Evolutionary conservation across 352 stramenopile genomes (phyloP), one percentile per base, ranked within the genome.

Genomic region (Phytophthora sp.): DNA sequence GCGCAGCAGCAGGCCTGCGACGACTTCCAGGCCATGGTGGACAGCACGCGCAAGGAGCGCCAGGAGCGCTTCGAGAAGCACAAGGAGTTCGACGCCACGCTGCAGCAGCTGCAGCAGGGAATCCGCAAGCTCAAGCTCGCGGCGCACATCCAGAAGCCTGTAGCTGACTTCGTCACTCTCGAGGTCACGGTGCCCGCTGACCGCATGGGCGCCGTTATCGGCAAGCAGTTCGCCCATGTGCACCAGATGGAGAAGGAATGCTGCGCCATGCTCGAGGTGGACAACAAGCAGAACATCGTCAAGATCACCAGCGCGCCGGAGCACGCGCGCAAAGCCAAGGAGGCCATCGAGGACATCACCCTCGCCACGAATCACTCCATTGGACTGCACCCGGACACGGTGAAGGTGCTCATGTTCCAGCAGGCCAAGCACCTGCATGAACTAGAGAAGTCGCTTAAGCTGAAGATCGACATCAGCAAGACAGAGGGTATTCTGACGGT

Each of bases 391-490:
- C 85, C 85, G 1, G 82, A 94, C 38, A 87, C 82, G 18, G 70
- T 94, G 39, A 91, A 92, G 41, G 57, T 94, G 64, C 67, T 94
- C 30, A 76, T 94, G 71, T 79, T 84, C 45, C 82, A 92, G 54
- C 87, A 91, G 60, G 76, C 76, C 43, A 89, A 89, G 55, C 75
- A 88, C 31, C 45, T 94, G 34, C 82, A 90, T 34, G 82, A 85
- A 30, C 54, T 94, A 53, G 79, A 92, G 58, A 73, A 80, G 50
- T 66, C 54, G 12, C 69, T 84, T 0, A 74, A 76, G 26, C 56
- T 92, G 20, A 89, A 89, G 54, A 78, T 92, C 44, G 81, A 94
- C 51, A 72, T 94, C 13, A 88, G 82, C 63, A 82, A 82, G 50
- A 41, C 62, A 1, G 85, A 94, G n/a, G 84, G 84, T 13, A 76